These are phyloP conservation scores for Amphicarpaea edgeworthii DNA, from an alignment of 306 rosid species.

Conservation along the genomic window DNA sequence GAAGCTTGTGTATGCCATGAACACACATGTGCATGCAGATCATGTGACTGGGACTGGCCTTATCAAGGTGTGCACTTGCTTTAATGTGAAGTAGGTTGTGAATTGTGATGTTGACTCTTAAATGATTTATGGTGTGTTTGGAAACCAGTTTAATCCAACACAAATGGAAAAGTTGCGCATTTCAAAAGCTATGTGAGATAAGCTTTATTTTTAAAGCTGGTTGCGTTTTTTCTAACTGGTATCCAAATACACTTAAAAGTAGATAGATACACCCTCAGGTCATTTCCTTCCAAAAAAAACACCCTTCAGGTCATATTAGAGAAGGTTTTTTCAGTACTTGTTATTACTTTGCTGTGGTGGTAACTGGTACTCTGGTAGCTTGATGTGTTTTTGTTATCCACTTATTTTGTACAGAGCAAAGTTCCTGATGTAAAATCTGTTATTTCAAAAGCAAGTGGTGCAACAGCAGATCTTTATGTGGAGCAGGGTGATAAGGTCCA, in stretches of 20 bases:
- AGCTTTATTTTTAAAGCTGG: too few relatives aligned
- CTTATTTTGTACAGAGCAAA: conserved; percentile 60
- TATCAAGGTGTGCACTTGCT: conserved; percentile 64
- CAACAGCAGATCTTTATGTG: conserved; percentile 74
- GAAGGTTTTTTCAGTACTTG: background rate
- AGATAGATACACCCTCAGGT: background rate
- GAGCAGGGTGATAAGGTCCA: conserved; percentile 67
- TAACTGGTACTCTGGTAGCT: conserved; percentile 26
- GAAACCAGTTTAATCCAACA: too few relatives aligned
- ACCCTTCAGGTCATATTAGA: background rate
- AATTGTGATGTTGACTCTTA: background rate
- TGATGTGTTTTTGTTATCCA: conserved; percentile 23
- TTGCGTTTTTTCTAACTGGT: too few relatives aligned
- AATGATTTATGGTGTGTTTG: too few relatives aligned
- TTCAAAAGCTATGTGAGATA: too few relatives aligned
- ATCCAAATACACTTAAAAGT: too few relatives aligned
- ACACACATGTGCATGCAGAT: conserved; percentile 99
- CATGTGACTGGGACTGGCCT: conserved; percentile 96
- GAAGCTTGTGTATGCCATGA: conserved; percentile 80
- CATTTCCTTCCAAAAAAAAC: too few relatives aligned
- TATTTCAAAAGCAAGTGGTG: conserved; percentile 86
- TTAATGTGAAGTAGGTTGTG: background rate
- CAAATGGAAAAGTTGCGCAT: too few relatives aligned
- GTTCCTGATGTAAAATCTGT: conserved; percentile 77
- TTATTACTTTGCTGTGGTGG: background rate